Conservation (phyloP, 2,329 filamentous ascomycete genomes). For the Thelonectria blattea region DNA sequence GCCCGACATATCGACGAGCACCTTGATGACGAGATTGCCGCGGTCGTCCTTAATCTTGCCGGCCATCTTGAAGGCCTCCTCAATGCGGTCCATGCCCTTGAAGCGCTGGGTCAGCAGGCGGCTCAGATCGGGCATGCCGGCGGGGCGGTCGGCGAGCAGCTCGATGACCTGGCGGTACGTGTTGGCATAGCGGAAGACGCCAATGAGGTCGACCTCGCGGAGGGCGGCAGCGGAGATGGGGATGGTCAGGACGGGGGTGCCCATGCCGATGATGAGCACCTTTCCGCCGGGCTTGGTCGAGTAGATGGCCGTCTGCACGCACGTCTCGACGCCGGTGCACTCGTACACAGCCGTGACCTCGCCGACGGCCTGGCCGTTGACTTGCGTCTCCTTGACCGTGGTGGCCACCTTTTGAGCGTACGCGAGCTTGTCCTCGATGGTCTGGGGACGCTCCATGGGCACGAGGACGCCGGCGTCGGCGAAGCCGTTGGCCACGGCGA, state of each 20-base stretch:
- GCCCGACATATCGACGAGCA: constrained; percentile 61
- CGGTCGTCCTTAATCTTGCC: constrained; percentile 71
- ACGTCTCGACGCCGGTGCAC: constrained; percentile 80
- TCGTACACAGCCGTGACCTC: constrained; percentile 75
- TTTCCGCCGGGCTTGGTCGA: constrained; percentile 70
- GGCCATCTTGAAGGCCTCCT: constrained; percentile 76
- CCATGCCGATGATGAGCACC: constrained; percentile 76
- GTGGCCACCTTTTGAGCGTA: constrained; percentile 58
- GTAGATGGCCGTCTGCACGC: constrained; percentile 77
- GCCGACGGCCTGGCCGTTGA: constrained; percentile 55
- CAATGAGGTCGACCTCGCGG: constrained; percentile 73
- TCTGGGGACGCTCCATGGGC: constrained; percentile 54
- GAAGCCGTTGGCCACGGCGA: constrained; percentile 62
- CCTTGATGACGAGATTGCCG: constrained; percentile 76
- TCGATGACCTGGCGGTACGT: constrained; percentile 67
- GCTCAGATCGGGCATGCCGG: constrained; percentile 66
- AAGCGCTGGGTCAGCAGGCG: constrained; percentile 76
- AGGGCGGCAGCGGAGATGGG: constrained; percentile 72
- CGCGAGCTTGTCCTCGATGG: constrained; percentile 58
- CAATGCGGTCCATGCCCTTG: constrained; percentile 65
- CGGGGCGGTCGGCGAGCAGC: constrained; percentile 55
- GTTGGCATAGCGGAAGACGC: constrained; percentile 77
- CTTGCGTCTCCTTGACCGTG: constrained; percentile 45
- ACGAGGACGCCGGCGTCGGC: constrained; percentile 60
- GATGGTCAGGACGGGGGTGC: constrained; percentile 71